Evolutionary conservation across 1,139 yeast species (phyloP).

Genomic region (Spathaspora sp.): DNA sequence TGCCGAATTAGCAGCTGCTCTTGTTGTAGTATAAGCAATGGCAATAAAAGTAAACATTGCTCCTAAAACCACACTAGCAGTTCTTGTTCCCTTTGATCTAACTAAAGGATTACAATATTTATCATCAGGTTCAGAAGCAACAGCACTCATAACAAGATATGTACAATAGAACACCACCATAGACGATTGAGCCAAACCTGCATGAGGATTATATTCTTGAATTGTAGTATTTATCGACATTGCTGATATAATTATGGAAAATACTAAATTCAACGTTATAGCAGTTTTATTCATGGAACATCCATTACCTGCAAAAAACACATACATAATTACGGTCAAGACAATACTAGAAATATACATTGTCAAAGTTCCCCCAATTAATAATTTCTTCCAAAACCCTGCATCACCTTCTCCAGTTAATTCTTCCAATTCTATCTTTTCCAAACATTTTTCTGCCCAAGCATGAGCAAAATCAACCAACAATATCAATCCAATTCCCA

Average conservation of each 20-base stretch:
- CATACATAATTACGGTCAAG: slow-evolving; percentile 76
- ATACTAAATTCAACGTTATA: slow-evolving; percentile 69
- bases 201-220: slow-evolving; percentile 91
- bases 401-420: slow-evolving; percentile 58
- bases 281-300: slow-evolving; percentile 93
- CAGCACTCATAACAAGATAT: slow-evolving; percentile 88
- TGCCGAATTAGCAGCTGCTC: slow-evolving; percentile 86
- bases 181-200: slow-evolving; percentile 95
- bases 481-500: slow-evolving; percentile 85
- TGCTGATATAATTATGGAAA: slow-evolving; percentile 62
- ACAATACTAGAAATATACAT: slow-evolving; percentile 78
- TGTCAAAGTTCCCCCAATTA: slow-evolving; percentile 81
- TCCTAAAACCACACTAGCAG: slow-evolving; percentile 84
- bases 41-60: slow-evolving; percentile 94
- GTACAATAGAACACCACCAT: slow-evolving; percentile 96
- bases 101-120: slow-evolving; percentile 86
- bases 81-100: slow-evolving; percentile 86
- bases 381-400: slow-evolving; percentile 72
- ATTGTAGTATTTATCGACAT: slow-evolving; percentile 79
- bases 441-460: slow-evolving; percentile 97
- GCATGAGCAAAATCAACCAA: slow-evolving; percentile 97
- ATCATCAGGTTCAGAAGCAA: slow-evolving; percentile 96
- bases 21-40: slow-evolving; percentile 93
- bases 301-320: slow-evolving; percentile 79
- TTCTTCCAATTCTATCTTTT: slow-evolving; percentile 84